phyloP scores from a whole-genome alignment of 1,284 basidiomycete genomes.

The Trichosporon sp. region DNA sequence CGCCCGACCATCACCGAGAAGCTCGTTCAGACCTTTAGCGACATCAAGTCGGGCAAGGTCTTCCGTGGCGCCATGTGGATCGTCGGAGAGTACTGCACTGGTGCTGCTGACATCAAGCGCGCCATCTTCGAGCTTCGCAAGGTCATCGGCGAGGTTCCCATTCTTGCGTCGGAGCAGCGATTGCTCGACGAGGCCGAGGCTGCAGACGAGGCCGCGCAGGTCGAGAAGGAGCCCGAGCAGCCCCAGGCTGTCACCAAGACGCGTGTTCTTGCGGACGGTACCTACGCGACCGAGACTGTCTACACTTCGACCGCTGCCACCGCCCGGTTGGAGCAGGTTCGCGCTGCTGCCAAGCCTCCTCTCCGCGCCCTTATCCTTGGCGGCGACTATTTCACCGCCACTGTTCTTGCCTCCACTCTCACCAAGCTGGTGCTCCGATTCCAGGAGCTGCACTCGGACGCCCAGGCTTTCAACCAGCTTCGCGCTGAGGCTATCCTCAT shows the following conservation, averaged over 20 bases:
- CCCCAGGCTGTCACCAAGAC: slow-evolving; percentile 54
- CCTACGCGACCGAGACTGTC: slow-evolving; percentile 94
- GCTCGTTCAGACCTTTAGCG: slow-evolving; percentile 73
- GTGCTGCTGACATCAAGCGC: slow-evolving; percentile 61
- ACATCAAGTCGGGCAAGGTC: slow-evolving; percentile 96
- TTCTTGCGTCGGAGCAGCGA: slow-evolving; percentile 81
- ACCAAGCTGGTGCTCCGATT: slow-evolving; percentile 89
- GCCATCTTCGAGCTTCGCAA: slow-evolving; percentile 78
- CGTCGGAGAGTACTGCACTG: slow-evolving; percentile 86
- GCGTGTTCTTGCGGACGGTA: slow-evolving; percentile 86
- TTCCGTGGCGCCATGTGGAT: slow-evolving; percentile 98
- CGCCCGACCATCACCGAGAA: slow-evolving; percentile 81
- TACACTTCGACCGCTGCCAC: slow-evolving; percentile 66
- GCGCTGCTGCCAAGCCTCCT: slow-evolving; percentile 83
- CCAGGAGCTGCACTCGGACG: slow-evolving; percentile 60
- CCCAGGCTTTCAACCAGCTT: slow-evolving; percentile 63
- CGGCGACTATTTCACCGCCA: slow-evolving; percentile 95
- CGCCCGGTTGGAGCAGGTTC: slow-evolving; percentile 71
- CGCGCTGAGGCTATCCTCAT: slow-evolving; percentile 97
- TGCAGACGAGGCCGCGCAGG: slow-evolving; percentile 51
- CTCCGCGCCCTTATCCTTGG: slow-evolving; percentile 83
- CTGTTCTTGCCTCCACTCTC: slow-evolving; percentile 80
- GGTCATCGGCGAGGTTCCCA: slow-evolving; percentile 92
- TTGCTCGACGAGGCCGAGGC: slow-evolving; percentile 69
- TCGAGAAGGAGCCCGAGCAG: slow-evolving; percentile 46